Percentiles rank a stretch among this genome's conserved stretches.
phyloP scores from a whole-genome alignment of 371 early-diverging fungal genomes.

The Rhizopus microsporus region DNA sequence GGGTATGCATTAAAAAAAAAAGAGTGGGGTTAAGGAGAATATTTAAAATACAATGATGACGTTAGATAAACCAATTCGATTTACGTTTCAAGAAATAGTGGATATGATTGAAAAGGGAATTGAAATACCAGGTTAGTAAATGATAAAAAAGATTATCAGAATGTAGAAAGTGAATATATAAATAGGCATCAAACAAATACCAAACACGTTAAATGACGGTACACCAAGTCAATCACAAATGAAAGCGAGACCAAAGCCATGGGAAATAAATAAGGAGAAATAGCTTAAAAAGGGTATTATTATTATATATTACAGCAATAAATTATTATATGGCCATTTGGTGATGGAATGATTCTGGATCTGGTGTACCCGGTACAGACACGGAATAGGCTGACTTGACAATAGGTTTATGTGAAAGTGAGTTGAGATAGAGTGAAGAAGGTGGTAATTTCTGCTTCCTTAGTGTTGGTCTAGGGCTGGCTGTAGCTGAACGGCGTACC shows the following conservation, averaged over 20 bases:
- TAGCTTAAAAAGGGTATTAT: conserved; percentile 1
- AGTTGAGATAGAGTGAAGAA: conserved; percentile 19
- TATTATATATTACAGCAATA: not conserved
- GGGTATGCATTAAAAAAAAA: not conserved
- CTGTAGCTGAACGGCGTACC: not conserved
- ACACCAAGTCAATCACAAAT: conserved; percentile 48
- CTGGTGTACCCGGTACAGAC: conserved; percentile 28
- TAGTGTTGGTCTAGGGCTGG: conserved; percentile 2
- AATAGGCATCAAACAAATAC: conserved; percentile 55
- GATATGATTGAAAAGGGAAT: conserved; percentile 55
- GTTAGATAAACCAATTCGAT: conserved; percentile 22
- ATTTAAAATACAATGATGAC: not conserved
- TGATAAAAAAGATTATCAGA: not conserved
- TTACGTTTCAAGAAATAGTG: conserved; percentile 55
- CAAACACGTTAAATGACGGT: conserved; percentile 50
- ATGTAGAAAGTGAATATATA: not conserved
- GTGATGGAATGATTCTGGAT: conserved; percentile 22
- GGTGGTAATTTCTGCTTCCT: conserved; percentile 15
- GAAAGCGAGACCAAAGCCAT: conserved; percentile 51
- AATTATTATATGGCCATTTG: conserved; percentile 12
- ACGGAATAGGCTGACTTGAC: conserved; percentile 25
- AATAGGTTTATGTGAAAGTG: conserved; percentile 22
- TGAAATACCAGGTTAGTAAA: conserved; percentile 55
- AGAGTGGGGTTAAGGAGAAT: not conserved
- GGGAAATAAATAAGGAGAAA: conserved; percentile 32